Conservation (phyloP, 306 rosid genomes). For the Boehmeria nivea region DNA sequence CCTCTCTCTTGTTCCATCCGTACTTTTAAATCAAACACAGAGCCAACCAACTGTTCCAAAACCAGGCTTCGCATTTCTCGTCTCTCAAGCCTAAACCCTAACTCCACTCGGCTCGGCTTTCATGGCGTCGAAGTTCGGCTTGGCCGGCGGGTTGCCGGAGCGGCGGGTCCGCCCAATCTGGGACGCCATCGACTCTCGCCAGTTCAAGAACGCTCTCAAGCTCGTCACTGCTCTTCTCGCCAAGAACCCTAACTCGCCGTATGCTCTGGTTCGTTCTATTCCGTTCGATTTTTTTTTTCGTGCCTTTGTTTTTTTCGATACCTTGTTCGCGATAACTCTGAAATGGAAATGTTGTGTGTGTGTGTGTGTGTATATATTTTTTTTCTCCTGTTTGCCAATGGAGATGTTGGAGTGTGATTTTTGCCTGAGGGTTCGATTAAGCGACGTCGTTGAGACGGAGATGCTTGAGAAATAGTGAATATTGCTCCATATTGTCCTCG, state of each 20-base stretch:
- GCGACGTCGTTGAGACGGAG: background rate
- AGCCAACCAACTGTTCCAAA: too few species aligned
- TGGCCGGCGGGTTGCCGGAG: slow-evolving; percentile 93
- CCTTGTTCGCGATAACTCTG: background rate
- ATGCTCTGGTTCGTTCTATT: slow-evolving; percentile 58
- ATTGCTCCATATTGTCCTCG: too few species aligned
- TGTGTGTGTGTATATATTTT: background rate
- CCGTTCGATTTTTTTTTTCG: too few species aligned
- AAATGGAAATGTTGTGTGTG: background rate
- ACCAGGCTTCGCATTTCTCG: background rate
- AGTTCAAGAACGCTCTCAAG: slow-evolving; percentile 84
- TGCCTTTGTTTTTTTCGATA: background rate
- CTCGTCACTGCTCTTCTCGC: slow-evolving; percentile 58
- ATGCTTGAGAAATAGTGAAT: background rate
- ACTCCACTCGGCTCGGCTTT: background rate
- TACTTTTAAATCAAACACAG: too few species aligned
- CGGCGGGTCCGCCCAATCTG: slow-evolving; percentile 91
- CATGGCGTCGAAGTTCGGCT: slow-evolving; percentile 91
- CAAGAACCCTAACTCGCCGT: slow-evolving; percentile 74
- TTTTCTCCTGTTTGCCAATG: background rate
- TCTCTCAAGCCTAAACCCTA: background rate
- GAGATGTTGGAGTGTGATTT: background rate
- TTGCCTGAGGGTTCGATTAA: background rate
- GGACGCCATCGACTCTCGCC: slow-evolving; percentile 99
- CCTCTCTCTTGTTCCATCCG: too few species aligned